These are phyloP conservation scores for Hygrophorus russula DNA, from an alignment of 768 basidiomycete species.

Conservation along the genomic window DNA sequence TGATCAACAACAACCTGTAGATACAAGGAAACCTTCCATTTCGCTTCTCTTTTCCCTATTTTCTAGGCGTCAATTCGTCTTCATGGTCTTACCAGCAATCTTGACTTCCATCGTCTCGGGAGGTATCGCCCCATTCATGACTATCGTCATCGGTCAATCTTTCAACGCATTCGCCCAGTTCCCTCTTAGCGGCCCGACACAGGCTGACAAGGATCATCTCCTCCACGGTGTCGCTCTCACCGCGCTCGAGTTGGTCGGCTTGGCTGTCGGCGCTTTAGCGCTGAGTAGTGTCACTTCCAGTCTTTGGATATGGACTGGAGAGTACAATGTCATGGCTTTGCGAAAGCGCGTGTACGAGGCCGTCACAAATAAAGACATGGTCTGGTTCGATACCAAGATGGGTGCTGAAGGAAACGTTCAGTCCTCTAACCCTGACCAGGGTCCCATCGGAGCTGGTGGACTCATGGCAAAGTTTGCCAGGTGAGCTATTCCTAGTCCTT, in stretches of 20 bases:
- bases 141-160: constrained; percentile 63
- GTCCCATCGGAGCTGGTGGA: constrained; percentile 71
- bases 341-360: constrained; percentile 58
- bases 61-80: constrained; percentile 40
- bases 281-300: constrained; percentile 66
- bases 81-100: constrained; percentile 56
- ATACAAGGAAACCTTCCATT: constrained; percentile 14
- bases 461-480: constrained; percentile 89
- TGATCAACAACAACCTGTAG: neutral
- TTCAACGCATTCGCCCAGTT: constrained; percentile 68
- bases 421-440: constrained; percentile 27
- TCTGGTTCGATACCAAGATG: constrained; percentile 87
- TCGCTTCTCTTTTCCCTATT: constrained; percentile 56
- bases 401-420: constrained; percentile 37
- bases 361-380: constrained; percentile 61
- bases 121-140: constrained; percentile 80
- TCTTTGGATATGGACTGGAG: constrained; percentile 85
- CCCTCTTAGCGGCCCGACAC: constrained; percentile 20
- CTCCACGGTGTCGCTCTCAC: constrained; percentile 47
- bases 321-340: constrained; percentile 61
- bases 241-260: constrained; percentile 53
- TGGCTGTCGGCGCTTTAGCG: constrained; percentile 55
- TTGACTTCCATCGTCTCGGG: constrained; percentile 53
- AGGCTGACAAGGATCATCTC: constrained; percentile 35
- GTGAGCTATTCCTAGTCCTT: constrained; percentile 24